These are phyloP conservation scores for Rhododendron griersonianum DNA, from an alignment of 148 eudicot species.

Conservation along the genomic window DNA sequence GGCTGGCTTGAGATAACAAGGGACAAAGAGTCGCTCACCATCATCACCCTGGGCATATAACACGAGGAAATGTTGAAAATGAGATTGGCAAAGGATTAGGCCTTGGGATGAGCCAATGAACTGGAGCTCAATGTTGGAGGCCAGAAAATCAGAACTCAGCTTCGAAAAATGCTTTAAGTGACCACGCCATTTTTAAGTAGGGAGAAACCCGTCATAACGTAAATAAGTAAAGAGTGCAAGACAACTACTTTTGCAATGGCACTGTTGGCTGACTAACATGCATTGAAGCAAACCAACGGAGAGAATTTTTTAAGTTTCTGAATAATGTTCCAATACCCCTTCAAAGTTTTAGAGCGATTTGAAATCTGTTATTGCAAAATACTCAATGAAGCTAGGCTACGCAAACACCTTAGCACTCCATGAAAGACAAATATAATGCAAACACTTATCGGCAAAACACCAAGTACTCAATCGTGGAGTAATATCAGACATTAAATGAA, in stretches of 20 bases:
- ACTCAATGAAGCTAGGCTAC: not conserved
- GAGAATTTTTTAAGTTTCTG: not conserved
- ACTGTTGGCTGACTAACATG: not conserved
- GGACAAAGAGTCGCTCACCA: not conserved
- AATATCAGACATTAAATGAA: not conserved
- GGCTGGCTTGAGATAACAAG: not conserved
- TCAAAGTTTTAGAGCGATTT: not conserved
- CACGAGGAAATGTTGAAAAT: not conserved
- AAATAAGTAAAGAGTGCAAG: not conserved
- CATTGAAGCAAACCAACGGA: not conserved
- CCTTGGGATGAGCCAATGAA: not conserved
- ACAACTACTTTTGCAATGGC: not conserved
- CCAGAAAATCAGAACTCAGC: not conserved
- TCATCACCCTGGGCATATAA: not conserved
- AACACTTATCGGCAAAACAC: not conserved
- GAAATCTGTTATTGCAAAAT: not conserved
- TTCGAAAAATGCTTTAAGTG: not conserved
- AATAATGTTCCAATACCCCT: not conserved
- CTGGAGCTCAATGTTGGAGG: not conserved
- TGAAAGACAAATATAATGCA: not conserved
- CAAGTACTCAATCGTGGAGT: not conserved
- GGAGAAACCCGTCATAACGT: not conserved
- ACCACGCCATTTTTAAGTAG: not conserved
- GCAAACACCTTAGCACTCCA: not conserved
- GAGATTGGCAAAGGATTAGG: not conserved